Percentiles rank a stretch among this genome's conserved stretches.
Conservation (phyloP, 1,284 basidiomycete species). For the Marasmius sp. region DNA sequence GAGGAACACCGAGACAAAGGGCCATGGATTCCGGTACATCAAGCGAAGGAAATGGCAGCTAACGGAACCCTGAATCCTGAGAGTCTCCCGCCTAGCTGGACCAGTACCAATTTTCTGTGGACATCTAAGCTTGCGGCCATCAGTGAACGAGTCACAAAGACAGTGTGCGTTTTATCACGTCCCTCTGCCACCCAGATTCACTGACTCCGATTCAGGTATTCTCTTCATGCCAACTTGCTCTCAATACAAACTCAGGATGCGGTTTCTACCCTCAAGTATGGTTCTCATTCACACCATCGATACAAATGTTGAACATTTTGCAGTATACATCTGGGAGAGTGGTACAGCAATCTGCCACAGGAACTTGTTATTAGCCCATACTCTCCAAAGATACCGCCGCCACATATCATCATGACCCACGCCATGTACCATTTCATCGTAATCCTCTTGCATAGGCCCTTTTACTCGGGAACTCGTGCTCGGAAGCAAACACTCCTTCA, state of each 20-base stretch:
- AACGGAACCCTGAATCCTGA: background rate
- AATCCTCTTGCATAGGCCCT: background rate
- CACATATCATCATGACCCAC: background rate
- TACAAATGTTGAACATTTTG: too few species aligned
- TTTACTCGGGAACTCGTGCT: background rate
- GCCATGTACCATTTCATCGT: slow-evolving; percentile 1
- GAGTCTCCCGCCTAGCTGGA: background rate
- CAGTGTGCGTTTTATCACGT: background rate
- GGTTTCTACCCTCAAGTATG: background rate
- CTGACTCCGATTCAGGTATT: background rate
- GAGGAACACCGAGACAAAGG: background rate
- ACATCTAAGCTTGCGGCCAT: background rate
- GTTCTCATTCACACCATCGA: background rate
- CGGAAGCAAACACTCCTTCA: background rate
- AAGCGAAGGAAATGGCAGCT: background rate
- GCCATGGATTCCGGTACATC: background rate
- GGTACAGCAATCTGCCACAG: background rate
- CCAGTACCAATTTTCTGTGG: background rate
- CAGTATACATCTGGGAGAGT: background rate
- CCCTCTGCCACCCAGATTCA: too few species aligned
- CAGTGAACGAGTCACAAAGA: background rate
- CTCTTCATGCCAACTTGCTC: background rate
- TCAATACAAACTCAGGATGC: background rate
- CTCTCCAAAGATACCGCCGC: background rate
- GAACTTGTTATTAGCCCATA: background rate